Conservation (phyloP, 257 asterid genomes). For the Solanum appendiculatum region DNA sequence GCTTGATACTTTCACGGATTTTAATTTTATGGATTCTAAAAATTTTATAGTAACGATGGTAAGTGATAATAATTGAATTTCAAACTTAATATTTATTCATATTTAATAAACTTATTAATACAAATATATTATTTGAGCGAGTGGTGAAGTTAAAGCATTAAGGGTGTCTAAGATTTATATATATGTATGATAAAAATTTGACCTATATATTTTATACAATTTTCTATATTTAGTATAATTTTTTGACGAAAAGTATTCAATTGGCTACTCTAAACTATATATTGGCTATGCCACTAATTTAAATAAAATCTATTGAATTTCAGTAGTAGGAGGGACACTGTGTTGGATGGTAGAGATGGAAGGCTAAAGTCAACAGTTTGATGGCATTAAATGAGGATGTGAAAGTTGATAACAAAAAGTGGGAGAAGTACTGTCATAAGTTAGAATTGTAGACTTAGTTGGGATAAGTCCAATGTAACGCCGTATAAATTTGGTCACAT, state of each 20-base stretch:
- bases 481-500: background rate
- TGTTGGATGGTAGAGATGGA: background rate
- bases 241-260: fast-evolving
- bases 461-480: background rate
- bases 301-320: too few species aligned
- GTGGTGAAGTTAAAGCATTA: background rate
- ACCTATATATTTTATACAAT: too few species aligned
- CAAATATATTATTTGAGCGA: too few species aligned
- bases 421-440: background rate
- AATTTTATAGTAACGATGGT: background rate
- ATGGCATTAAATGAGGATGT: background rate
- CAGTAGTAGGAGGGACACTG: background rate
- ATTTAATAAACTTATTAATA: too few species aligned
- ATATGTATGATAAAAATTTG: too few species aligned
- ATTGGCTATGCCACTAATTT: too few species aligned
- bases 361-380: background rate
- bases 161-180: too few species aligned
- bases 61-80: background rate
- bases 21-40: background rate
- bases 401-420: background rate
- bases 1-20: background rate
- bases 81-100: background rate
- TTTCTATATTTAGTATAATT: fast-evolving
- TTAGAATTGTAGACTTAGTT: background rate
- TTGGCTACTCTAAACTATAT: too few species aligned